Base-by-base conservation (phyloP, 352 stramenopile species). In the Pythium vanterpoolii region DNA sequence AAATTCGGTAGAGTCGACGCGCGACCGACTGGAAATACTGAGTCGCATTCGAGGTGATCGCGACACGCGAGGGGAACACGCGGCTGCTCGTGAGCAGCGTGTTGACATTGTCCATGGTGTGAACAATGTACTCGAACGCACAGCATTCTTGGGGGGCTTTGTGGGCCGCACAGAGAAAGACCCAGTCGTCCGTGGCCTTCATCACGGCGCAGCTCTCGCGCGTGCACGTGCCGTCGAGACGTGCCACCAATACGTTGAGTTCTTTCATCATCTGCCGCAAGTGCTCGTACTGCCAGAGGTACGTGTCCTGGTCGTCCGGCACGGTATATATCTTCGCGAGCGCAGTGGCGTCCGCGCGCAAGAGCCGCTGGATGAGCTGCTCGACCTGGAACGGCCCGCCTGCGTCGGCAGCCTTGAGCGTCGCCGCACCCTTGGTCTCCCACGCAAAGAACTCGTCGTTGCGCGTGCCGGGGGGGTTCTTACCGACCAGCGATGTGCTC, bases 31-130 rank as follows among this genome's bases (percentile, higher is more conserved):
- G 83, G 60, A 93, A 93, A 69, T 93, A 93, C 71, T 93, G 83
- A 63, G 79, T 89, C 30, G 80, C 83, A 57, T 89, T 90, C 27
- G 77, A 84, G 40, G 73, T 87, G 66, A 93, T 86, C 34, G 77
- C 82, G 24, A 90, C 79, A 23, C 83, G 80, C 43, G 79, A 90
- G 10, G 83, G 83, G 54, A 93, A 93, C 10, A 93, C 79, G 64
- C 83, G 83, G 39, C 74, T 89, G 66, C 77, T 90, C 6, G 83
- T 90, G 62, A 93, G 75, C 66, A 93, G 66, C 61, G 83, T 86
- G 66, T 90, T 90, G 64, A 90, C 83, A 62, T 90, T 93, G 79
- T 93, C 83, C 75, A 93, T 87, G 11, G 83, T 93, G 74, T 93
- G 83, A 24, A 90, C 59, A 28, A 90, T 90, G 73, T 93, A 93